These are phyloP conservation scores for Fomes fomentarius DNA, from an alignment of 1,284 basidiomycete genomes.

Conservation along the genomic window DNA sequence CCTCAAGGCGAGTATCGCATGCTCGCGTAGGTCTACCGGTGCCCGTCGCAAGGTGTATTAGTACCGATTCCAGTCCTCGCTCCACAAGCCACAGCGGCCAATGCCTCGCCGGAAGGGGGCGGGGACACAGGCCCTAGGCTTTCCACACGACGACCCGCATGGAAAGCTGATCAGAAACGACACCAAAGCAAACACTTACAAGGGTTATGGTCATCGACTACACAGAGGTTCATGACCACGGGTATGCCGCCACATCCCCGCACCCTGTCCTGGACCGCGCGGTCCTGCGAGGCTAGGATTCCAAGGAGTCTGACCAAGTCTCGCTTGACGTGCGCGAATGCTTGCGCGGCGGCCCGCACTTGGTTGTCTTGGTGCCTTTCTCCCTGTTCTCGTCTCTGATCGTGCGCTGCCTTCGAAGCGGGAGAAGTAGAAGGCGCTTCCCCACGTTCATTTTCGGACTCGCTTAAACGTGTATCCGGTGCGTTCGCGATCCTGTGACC, in stretches of 20 bases:
- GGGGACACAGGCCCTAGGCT: background rate
- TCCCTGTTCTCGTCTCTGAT: no score
- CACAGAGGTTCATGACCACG: slow-evolving; percentile 84
- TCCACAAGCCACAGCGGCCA: background rate
- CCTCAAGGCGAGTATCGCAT: slow-evolving; percentile 83
- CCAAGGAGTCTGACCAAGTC: slow-evolving; percentile 84
- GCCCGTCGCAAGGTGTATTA: background rate
- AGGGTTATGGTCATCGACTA: slow-evolving; percentile 87
- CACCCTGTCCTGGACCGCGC: slow-evolving; percentile 71
- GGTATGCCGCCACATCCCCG: slow-evolving; percentile 74
- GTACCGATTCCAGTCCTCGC: background rate
- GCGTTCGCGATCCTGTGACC: background rate
- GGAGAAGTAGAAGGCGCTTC: background rate
- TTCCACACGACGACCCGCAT: no score
- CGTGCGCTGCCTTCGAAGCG: no score
- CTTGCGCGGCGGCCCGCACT: slow-evolving; percentile 9
- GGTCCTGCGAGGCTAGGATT: slow-evolving; percentile 67
- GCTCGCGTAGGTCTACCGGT: slow-evolving; percentile 79
- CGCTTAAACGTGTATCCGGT: background rate
- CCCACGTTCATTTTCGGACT: background rate
- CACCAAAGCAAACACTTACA: slow-evolving; percentile 56
- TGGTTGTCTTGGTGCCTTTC: slow-evolving; percentile 1
- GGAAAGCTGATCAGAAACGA: no score
- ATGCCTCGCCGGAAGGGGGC: background rate
- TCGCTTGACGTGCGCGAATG: slow-evolving; percentile 78